Base-by-base conservation (phyloP, 2,329 filamentous ascomycete genomes). In the Aspergillus phoenicis region DNA sequence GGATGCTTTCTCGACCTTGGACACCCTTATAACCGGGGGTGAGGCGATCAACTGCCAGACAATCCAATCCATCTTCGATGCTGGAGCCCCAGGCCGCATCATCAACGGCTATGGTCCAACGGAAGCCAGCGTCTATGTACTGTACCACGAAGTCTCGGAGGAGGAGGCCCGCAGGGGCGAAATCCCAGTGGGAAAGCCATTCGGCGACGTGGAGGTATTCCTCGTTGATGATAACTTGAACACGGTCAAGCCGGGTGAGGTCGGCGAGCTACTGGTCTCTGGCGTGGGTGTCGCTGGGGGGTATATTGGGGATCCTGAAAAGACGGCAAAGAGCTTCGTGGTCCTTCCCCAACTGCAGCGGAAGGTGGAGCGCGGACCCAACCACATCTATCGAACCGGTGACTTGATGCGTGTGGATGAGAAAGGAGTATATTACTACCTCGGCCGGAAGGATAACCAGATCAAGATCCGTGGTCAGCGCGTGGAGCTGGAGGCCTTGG, bases 261-360 rank as follows among this genome's bases (percentile, higher is more conserved):
- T 61, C 17, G 70, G 70, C 0, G 69, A 73, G 43, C 48, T 72
- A 5, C 62, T 61, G 28, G 59, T 73, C 5, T 68, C 59, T 1
- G 70, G 69, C 1, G 17, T 84, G 52, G 92, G 91, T 53, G 80
- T 96, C 20, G 89, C 91, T 2, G 89, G 91, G 70, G 89, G 89
- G 3, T 95, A 94, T 68, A 78, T 88, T 1, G 84, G 75, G 10
- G 67, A 81, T 5, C 77, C 80, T 0, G 80, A 84, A 58, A 84
- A 87, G 66, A 93, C 85, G 59, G 77, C 82, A 52, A 77, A 85
- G 66, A 93, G 93, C 74, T 95, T 95, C 65, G 69, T 94, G 6
- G 86, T 0, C 92, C 90, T 91, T 54, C 87, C 85, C 65, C 95
- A 88, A 76, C 84, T 55, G 17, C 20, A 24, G 3, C 17, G 17